Percentiles rank a stretch among this genome's conserved stretches.
These are phyloP conservation scores for Heliosperma pusillum DNA, from an alignment of 148 eudicot genomes.

Conservation along the genomic window DNA sequence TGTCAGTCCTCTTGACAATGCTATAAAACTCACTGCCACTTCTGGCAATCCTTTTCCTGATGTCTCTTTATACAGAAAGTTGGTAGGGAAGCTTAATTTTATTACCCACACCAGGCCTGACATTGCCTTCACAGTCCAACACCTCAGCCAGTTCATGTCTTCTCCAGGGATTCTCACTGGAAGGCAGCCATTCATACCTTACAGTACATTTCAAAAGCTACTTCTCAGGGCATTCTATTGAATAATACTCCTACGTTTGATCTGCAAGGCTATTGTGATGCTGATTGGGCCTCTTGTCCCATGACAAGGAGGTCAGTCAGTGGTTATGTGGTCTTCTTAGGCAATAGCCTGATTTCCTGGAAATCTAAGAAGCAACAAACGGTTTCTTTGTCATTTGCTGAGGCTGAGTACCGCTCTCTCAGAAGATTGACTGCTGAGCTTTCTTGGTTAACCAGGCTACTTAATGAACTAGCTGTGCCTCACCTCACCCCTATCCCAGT, in stretches of 20 bases:
- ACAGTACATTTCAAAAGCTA: background rate
- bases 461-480: background rate
- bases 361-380: background rate
- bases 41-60: background rate
- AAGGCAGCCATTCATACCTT: too few relatives aligned
- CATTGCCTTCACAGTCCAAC: background rate
- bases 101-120: slow-evolving; percentile 10
- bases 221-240: background rate
- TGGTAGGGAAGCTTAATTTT: slow-evolving; percentile 8
- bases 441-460: background rate
- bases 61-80: background rate
- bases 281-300: background rate
- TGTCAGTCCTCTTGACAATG: too few relatives aligned
- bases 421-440: background rate
- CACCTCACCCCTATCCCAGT: background rate
- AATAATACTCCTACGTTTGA: background rate
- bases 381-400: background rate
- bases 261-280: too few relatives aligned
- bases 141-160: slow-evolving; percentile 15
- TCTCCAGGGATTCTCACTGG: background rate
- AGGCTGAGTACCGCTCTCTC: background rate
- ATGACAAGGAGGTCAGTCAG: background rate
- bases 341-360: background rate
- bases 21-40: background rate
- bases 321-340: background rate